Evolutionary conservation across 441 rosid species (phyloP), one percentile per base, ranked within the genome.

Genomic region (Brassica balearica): DNA sequence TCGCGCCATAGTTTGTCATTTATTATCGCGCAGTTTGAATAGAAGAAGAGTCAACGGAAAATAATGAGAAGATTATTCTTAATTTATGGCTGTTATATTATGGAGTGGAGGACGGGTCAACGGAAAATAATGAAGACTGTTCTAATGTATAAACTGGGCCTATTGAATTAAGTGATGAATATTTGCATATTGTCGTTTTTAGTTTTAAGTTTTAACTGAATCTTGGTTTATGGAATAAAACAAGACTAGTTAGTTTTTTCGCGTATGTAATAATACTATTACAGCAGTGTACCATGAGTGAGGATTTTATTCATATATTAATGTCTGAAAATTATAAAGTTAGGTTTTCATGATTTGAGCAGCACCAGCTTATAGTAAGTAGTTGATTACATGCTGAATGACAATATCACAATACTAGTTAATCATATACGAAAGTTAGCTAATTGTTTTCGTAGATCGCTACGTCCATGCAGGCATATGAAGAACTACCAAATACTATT

Each of bases 1-100:
- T 91, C 19, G 96, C 81, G 82, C 92, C 93, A 85, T 92, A 90
- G 51, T 65, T 82, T 4, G 97, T 78, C 97, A 90, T 91, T 61
- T 51, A 5, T 64, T 36, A 4, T 5, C 2, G 17, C 7, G 56
- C 19, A 8, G 56, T 48, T 48, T 51, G 56, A 51, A 51, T 51
- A 12, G 53, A 46, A 48, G 53, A n/a, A n/a, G 11, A 38, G 17
- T 43, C 53, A 48, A 48, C 6, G 55, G 17, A 46, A 48, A 12
- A 48, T 48, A 48, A n/a, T 48, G 55, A 48, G 53, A n/a, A 48
- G 53, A 48, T 2, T 12, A 4, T 48, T 48, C 2, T 6, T 32
- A 34, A 34, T 34, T 34, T 34, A 29, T 29, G 6, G 6, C 34
- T 29, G 6, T 29, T 29, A 29, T 29, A 29, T 29, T 29, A 43